Conservation (phyloP, 2,329 filamentous ascomycete genomes). For the Colletotrichum musicola region DNA sequence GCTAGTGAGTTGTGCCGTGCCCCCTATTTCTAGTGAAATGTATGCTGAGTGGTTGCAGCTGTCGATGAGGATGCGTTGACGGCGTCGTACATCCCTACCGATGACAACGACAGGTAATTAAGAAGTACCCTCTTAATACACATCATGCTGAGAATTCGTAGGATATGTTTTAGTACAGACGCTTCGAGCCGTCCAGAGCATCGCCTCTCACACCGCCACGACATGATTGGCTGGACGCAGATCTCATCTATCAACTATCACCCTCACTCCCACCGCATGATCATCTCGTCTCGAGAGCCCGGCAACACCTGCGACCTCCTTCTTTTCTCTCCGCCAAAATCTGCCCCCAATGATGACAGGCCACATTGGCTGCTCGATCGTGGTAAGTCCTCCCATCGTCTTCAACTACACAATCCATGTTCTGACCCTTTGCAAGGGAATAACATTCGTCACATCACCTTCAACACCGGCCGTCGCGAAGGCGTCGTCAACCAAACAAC, state of each 20-base stretch:
- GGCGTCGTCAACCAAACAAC: conserved; percentile 56
- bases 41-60: conserved; percentile 45
- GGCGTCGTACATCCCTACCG: conserved; percentile 57
- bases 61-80: conserved; percentile 51
- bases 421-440: conserved; percentile 43
- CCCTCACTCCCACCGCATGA: conserved; percentile 53
- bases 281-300: conserved; percentile 56
- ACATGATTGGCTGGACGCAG: conserved; percentile 54
- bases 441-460: conserved; percentile 48
- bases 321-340: conserved; percentile 53
- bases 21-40: background rate
- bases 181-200: conserved; percentile 31
- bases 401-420: background rate
- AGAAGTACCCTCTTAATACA: too few relatives aligned
- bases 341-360: conserved; percentile 43
- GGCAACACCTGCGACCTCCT: conserved; percentile 49
- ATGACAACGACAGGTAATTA: conserved; percentile 57
- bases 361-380: conserved; percentile 55
- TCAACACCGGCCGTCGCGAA: conserved; percentile 44
- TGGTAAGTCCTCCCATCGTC: background rate
- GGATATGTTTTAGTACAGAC: conserved; percentile 35
- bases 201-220: conserved; percentile 42
- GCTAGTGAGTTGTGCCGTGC: conserved; percentile 53
- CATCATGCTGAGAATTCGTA: conserved; percentile 3
- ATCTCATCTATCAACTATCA: conserved; percentile 64